Conservation (phyloP, 768 basidiomycete species). For the Bullera alba region DNA sequence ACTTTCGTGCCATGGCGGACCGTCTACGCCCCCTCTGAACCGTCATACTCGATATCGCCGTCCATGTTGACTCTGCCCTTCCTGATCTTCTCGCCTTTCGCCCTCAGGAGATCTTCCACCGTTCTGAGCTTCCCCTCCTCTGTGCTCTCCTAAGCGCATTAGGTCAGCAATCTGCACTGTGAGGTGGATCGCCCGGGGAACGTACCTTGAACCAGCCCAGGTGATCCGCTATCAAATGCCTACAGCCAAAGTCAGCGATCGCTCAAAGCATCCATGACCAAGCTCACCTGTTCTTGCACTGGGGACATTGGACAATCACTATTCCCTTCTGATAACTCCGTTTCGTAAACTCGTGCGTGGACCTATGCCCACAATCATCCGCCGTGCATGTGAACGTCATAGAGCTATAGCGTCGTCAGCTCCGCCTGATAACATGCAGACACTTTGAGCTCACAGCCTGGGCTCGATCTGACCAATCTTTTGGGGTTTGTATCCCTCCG, state of each 20-base stretch:
- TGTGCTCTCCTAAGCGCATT: conserved; percentile 9
- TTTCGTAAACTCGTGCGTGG: conserved; percentile 79
- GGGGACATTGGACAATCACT: conserved; percentile 84
- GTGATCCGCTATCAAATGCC: conserved; percentile 46
- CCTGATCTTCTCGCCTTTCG: conserved; percentile 44
- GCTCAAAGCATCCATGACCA: neutral
- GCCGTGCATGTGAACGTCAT: conserved; percentile 46
- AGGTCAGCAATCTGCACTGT: neutral
- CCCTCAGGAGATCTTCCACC: conserved; percentile 71
- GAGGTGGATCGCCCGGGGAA: neutral
- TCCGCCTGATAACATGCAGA: neutral
- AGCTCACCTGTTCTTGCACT: conserved; percentile 73
- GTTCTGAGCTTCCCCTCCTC: conserved; percentile 56
- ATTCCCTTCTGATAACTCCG: conserved; percentile 79
- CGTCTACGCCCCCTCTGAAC: too few relatives aligned
- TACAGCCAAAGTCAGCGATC: conserved; percentile 3
- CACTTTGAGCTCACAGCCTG: conserved; percentile 31
- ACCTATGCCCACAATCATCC: conserved; percentile 61
- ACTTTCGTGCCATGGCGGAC: too few relatives aligned
- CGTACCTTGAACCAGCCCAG: conserved; percentile 46
- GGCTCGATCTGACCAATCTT: conserved; percentile 30
- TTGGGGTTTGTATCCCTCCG: conserved; percentile 9
- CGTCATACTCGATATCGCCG: conserved; percentile 9
- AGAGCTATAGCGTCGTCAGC: conserved; percentile 22
- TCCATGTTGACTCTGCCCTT: conserved; percentile 48